phyloP scores from a whole-genome alignment of 2,329 filamentous ascomycete species.

The Arthroderma sp. region DNA sequence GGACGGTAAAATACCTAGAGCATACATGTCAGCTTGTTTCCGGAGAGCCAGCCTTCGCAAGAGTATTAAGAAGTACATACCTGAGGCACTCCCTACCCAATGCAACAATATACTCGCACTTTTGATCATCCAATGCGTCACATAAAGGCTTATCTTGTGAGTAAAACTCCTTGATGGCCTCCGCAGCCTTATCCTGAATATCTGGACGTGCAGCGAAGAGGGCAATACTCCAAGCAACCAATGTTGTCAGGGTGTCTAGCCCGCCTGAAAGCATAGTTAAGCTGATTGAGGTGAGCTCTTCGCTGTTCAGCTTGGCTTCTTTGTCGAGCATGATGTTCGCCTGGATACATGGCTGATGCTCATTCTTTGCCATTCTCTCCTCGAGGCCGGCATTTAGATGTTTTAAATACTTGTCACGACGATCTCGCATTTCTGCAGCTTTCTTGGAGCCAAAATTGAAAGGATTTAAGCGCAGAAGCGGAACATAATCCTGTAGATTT shows the following conservation, averaged over 20 bases:
- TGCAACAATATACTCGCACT: slow-evolving; percentile 51
- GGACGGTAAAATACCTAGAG: slow-evolving; percentile 48
- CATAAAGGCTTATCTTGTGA: slow-evolving; percentile 44
- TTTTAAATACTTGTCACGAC: slow-evolving; percentile 50
- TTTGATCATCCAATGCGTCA: slow-evolving; percentile 50
- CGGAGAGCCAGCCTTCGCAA: not conserved
- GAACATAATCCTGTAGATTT: slow-evolving; percentile 52
- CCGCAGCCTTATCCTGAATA: slow-evolving; percentile 48
- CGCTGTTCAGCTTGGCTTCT: slow-evolving; percentile 50
- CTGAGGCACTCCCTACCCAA: slow-evolving; percentile 51
- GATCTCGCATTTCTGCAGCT: slow-evolving; percentile 48
- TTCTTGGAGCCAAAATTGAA: slow-evolving; percentile 47
- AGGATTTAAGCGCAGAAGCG: slow-evolving; percentile 48
- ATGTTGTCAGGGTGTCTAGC: slow-evolving; percentile 54
- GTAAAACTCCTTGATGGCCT: slow-evolving; percentile 46
- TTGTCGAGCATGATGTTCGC: slow-evolving; percentile 54
- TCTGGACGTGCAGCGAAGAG: slow-evolving; percentile 49
- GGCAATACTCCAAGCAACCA: slow-evolving; percentile 54
- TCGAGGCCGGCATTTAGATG: slow-evolving; percentile 48
- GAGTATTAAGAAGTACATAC: slow-evolving; percentile 17
- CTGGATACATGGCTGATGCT: slow-evolving; percentile 53
- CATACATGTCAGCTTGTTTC: not conserved
- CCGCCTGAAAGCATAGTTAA: slow-evolving; percentile 58
- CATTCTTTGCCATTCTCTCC: slow-evolving; percentile 48
- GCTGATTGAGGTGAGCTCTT: slow-evolving; percentile 53